Evolutionary conservation across 441 rosid species (phyloP).

Genomic region (Pelargonium australe): DNA sequence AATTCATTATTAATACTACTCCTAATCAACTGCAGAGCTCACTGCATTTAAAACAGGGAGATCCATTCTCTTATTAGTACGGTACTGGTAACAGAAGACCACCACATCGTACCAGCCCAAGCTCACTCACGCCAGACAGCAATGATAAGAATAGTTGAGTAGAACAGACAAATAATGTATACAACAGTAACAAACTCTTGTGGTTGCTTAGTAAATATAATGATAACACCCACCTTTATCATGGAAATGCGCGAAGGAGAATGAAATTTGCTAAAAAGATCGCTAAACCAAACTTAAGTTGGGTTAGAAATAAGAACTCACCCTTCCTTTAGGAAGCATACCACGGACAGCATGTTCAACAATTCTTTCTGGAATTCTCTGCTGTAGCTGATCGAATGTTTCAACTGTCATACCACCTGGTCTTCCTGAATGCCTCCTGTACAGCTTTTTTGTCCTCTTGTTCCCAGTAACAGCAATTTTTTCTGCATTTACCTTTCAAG

Average conservation of each 20-base stretch:
- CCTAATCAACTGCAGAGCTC: too few relatives aligned
- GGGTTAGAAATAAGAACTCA: slow-evolving; percentile 31
- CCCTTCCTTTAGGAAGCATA: slow-evolving; percentile 98
- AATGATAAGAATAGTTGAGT: not conserved
- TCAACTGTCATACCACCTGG: slow-evolving; percentile 97
- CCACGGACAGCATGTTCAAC: slow-evolving; percentile 96
- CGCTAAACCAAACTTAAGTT: slow-evolving; percentile 2
- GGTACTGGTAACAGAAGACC: too few relatives aligned
- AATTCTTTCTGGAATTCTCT: slow-evolving; percentile 92
- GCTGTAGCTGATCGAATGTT: slow-evolving; percentile 81
- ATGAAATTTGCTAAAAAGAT: not conserved
- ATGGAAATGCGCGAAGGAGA: not conserved
- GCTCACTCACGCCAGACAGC: not conserved
- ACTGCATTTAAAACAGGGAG: too few relatives aligned
- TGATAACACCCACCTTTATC: not conserved
- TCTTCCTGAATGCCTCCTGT: slow-evolving; percentile 97
- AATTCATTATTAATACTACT: too few relatives aligned
- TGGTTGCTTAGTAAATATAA: too few relatives aligned
- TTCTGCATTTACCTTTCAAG: slow-evolving; percentile 80
- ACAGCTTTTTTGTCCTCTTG: slow-evolving; percentile 85
- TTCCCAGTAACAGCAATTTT: slow-evolving; percentile 92
- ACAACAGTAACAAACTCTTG: not conserved
- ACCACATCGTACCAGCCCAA: not conserved
- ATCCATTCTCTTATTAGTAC: too few relatives aligned
- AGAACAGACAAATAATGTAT: not conserved